Evolutionary conservation across 176 grass and related monocot species (phyloP).

Genomic region (Raddia distichophylla): DNA sequence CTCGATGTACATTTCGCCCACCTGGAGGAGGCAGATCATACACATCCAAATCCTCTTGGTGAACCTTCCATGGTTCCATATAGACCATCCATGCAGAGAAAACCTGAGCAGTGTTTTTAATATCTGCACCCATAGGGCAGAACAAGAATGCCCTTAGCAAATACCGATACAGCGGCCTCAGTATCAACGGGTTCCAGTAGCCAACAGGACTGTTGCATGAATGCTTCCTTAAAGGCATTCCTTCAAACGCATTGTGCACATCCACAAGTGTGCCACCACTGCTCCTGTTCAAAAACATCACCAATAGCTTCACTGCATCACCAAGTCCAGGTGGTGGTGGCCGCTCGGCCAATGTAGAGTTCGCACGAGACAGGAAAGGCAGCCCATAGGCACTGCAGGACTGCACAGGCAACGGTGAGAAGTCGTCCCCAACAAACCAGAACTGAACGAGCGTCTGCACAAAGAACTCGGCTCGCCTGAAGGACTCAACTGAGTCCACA

Average conservation of each 20-base stretch:
- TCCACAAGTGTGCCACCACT: conserved; percentile 8
- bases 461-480: conserved; percentile 59
- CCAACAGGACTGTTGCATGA: conserved; percentile 32
- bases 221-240: conserved; percentile 41
- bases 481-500: conserved; percentile 41
- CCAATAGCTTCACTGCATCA: conserved; percentile 64
- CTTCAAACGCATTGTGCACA: conserved; percentile 32
- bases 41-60: conserved; percentile 51
- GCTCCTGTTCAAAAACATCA: conserved; percentile 61
- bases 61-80: conserved; percentile 89
- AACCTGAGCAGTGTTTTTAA: conserved; percentile 68
- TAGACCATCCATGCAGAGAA: conserved; percentile 80
- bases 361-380: conserved; percentile 32
- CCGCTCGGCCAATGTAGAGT: conserved; percentile 32
- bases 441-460: conserved; percentile 78
- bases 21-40: conserved; percentile 44
- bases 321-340: conserved; percentile 71
- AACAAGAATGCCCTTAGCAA: conserved; percentile 81
- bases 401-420: conserved; percentile 66
- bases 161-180: conserved; percentile 87
- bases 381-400: conserved; percentile 36
- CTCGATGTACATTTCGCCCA: conserved; percentile 27
- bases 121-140: conserved; percentile 55
- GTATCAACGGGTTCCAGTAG: conserved; percentile 64
- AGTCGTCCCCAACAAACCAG: conserved; percentile 89